Conservation (phyloP, 2,329 filamentous ascomycete species). For the Venturiaceae sp. region DNA sequence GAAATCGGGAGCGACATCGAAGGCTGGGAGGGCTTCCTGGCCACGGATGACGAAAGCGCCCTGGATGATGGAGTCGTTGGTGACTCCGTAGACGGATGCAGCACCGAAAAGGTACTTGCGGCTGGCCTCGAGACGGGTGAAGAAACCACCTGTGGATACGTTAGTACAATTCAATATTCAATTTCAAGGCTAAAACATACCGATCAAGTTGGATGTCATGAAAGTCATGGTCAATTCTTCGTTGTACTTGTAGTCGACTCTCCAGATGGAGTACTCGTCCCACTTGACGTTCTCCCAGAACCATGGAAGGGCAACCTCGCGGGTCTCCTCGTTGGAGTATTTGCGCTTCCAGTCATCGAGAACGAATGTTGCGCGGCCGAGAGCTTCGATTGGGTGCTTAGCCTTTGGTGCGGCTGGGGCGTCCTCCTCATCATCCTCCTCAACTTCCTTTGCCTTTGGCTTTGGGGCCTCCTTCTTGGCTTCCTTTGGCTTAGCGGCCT, state of each 20-base stretch:
- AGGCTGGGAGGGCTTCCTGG: constrained; percentile 74
- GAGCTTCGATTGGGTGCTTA: constrained; percentile 89
- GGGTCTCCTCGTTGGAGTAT: constrained; percentile 93
- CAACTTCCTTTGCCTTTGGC: constrained; percentile 42
- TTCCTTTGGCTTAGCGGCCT: constrained; percentile 54
- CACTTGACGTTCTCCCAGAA: constrained; percentile 97
- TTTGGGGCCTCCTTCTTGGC: constrained; percentile 33
- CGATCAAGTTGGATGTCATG: constrained; percentile 99
- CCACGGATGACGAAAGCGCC: constrained; percentile 94
- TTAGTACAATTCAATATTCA: background rate
- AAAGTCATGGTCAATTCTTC: constrained; percentile 93
- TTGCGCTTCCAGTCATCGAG: constrained; percentile 98
- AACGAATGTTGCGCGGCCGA: constrained; percentile 68
- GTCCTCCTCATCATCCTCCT: constrained; percentile 53
- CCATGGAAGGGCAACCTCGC: constrained; percentile 76
- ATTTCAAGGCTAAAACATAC: constrained; percentile 25
- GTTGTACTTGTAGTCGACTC: constrained; percentile 97
- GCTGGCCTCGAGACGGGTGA: constrained; percentile 89
- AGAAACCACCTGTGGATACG: constrained; percentile 64
- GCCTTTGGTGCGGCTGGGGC: constrained; percentile 64
- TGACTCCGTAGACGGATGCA: constrained; percentile 77
- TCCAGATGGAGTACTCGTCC: constrained; percentile 93
- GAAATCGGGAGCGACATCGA: constrained; percentile 93
- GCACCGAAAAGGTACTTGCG: constrained; percentile 97
- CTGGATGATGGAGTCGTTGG: constrained; percentile 82